These are phyloP conservation scores for Agrocybe pediades DNA, from an alignment of 768 basidiomycete species.

Conservation along the genomic window DNA sequence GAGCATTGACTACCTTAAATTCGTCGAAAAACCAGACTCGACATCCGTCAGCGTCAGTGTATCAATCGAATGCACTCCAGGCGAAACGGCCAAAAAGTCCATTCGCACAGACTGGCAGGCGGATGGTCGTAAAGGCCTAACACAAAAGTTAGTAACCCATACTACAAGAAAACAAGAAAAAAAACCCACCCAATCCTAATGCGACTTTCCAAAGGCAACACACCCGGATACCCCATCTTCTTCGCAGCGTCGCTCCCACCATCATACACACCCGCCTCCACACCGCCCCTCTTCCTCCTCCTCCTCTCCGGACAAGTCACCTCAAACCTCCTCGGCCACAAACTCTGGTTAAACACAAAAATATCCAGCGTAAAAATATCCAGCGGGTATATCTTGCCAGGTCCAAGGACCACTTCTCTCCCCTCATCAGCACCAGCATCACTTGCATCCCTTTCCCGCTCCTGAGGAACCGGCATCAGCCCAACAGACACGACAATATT, in stretches of 20 bases:
- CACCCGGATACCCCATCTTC: constrained; percentile 55
- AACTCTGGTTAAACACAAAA: constrained; percentile 83
- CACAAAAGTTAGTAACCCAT: background rate
- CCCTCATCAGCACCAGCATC: too few species aligned
- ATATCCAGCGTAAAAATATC: constrained; percentile 82
- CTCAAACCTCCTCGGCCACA: constrained; percentile 77
- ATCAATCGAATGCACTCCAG: constrained; percentile 79
- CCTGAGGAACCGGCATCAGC: constrained; percentile 30
- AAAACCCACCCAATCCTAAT: constrained; percentile 74
- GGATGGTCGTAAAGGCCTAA: constrained; percentile 74
- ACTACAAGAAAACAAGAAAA: background rate
- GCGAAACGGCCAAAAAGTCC: constrained; percentile 78
- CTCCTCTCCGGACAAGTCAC: constrained; percentile 65
- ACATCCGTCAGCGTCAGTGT: constrained; percentile 73
- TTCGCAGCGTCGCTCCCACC: constrained; percentile 29
- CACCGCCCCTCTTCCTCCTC: constrained; percentile 42
- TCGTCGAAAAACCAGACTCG: constrained; percentile 71
- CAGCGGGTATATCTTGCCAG: constrained; percentile 65
- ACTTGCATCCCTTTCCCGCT: too few species aligned
- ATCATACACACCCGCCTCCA: constrained; percentile 26
- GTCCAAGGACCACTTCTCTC: constrained; percentile 23
- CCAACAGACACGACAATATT: constrained; percentile 75
- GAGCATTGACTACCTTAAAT: constrained; percentile 56
- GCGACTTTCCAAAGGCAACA: constrained; percentile 76
- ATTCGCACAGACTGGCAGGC: constrained; percentile 87